These are phyloP conservation scores for Dichomitus squalens DNA, from an alignment of 1,284 basidiomycete species.

Conservation along the genomic window DNA sequence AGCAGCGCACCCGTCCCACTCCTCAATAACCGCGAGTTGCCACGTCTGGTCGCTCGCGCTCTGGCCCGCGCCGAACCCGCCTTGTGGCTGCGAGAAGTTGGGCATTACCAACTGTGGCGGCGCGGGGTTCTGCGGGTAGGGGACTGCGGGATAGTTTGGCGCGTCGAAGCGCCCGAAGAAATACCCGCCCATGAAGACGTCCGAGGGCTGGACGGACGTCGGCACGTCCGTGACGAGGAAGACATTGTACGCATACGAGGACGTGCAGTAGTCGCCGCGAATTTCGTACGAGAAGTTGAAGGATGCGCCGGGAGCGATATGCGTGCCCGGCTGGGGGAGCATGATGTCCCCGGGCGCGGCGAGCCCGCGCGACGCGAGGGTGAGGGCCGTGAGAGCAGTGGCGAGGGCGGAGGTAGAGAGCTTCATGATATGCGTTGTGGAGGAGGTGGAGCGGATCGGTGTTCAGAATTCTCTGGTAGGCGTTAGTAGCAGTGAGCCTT, in stretches of 20 bases:
- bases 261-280: conserved; percentile 46
- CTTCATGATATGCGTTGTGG: conserved; percentile 19
- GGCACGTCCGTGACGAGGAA: conserved; percentile 41
- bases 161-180: conserved; percentile 45
- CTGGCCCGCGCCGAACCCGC: conserved; percentile 43
- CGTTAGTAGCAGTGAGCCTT: not conserved
- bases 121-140: conserved; percentile 42
- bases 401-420: conserved; percentile 13
- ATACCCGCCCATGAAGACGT: conserved; percentile 39
- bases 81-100: conserved; percentile 44
- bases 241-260: conserved; percentile 46
- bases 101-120: conserved; percentile 50
- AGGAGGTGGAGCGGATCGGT: not conserved
- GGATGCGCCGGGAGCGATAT: conserved; percentile 34
- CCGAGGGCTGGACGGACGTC: conserved; percentile 27
- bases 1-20: conserved; percentile 44
- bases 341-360: conserved; percentile 8
- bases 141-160: conserved; percentile 44
- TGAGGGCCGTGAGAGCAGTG: conserved; percentile 11
- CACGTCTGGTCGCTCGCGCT: conserved; percentile 37
- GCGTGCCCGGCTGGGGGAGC: conserved; percentile 33
- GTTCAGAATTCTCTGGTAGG: not conserved
- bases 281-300: conserved; percentile 43
- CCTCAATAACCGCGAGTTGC: conserved; percentile 47
- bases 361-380: conserved; percentile 12